phyloP scores from a whole-genome alignment of 1,139 yeast species.

The Taphrina wiesneri region DNA sequence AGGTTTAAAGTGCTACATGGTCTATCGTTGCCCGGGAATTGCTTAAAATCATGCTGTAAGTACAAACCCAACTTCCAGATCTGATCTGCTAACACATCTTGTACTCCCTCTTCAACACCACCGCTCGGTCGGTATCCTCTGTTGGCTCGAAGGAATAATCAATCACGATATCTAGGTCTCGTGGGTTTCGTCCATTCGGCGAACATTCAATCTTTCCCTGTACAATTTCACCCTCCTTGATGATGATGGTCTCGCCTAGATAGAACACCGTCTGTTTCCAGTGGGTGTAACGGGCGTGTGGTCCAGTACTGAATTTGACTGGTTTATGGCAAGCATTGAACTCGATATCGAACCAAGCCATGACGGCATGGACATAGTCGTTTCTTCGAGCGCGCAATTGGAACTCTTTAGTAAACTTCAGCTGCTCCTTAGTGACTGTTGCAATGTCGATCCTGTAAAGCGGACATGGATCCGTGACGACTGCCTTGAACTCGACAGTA shows the following conservation, averaged over 20 bases:
- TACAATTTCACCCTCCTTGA: constrained; percentile 73
- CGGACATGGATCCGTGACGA: constrained; percentile 67
- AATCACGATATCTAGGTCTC: constrained; percentile 53
- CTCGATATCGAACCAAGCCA: constrained; percentile 93
- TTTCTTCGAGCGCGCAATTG: constrained; percentile 70
- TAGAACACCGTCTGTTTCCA: constrained; percentile 99
- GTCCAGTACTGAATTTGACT: constrained; percentile 52
- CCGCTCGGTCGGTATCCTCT: constrained; percentile 50
- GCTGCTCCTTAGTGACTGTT: constrained; percentile 79
- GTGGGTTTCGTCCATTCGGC: constrained; percentile 76
- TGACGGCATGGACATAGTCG: constrained; percentile 82
- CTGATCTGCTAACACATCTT: constrained; percentile 56
- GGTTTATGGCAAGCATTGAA: constrained; percentile 59
- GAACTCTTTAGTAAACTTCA: constrained; percentile 71
- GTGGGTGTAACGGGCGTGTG: constrained; percentile 52
- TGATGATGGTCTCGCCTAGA: constrained; percentile 70
- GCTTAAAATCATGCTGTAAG: not conserved
- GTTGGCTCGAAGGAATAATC: constrained; percentile 57
- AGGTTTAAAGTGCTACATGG: not conserved
- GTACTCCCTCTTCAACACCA: constrained; percentile 59
- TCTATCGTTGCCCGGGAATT: not conserved
- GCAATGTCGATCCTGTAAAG: constrained; percentile 84
- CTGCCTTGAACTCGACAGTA: constrained; percentile 78
- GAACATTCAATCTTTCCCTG: constrained; percentile 70
- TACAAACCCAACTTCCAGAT: not conserved